A percentile compares a stretch with the other conserved stretches of the same genome.
phyloP scores from a whole-genome alignment of 2,329 filamentous ascomycete genomes.

The Arthrobotrys megalospora region DNA sequence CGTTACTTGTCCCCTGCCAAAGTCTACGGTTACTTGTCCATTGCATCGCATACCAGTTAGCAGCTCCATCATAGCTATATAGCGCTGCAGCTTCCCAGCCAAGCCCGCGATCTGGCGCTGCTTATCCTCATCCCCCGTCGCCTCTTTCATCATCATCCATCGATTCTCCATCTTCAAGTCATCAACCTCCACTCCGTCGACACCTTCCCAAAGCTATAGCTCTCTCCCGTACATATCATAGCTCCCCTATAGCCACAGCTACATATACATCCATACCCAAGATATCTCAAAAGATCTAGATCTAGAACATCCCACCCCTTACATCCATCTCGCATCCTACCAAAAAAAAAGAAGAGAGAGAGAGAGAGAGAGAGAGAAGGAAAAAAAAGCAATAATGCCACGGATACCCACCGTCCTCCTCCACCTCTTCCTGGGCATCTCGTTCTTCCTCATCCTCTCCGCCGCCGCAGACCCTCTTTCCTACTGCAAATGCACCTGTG shows the following conservation, averaged over 20 bases:
- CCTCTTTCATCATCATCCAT: constrained; percentile 20
- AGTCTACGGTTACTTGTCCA: constrained; percentile 18
- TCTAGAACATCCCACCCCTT: constrained; percentile 48
- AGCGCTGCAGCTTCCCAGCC: constrained; percentile 10
- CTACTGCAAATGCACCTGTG: constrained; percentile 81
- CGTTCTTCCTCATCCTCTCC: constrained; percentile 34
- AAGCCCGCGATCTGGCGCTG: constrained; percentile 40
- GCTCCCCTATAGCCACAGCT: background rate
- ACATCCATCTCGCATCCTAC: background rate
- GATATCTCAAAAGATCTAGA: background rate
- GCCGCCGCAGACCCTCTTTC: constrained; percentile 60
- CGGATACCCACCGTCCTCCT: constrained; percentile 43
- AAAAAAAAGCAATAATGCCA: constrained; percentile 35
- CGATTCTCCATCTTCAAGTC: background rate
- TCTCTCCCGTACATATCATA: background rate
- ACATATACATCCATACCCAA: background rate
- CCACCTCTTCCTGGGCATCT: constrained; percentile 57
- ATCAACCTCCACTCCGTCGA: constrained; percentile 1
- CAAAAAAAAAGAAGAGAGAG: background rate
- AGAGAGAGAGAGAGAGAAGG: background rate
- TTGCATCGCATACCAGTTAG: too few relatives aligned
- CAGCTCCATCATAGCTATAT: too few relatives aligned
- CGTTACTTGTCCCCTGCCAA: constrained; percentile 16
- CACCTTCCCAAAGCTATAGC: constrained; percentile 27
- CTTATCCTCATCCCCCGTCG: background rate